Evolutionary conservation across 2,329 filamentous ascomycete genomes (phyloP), one percentile per base, ranked within the genome.

Genomic region (Dothistroma septosporum): DNA sequence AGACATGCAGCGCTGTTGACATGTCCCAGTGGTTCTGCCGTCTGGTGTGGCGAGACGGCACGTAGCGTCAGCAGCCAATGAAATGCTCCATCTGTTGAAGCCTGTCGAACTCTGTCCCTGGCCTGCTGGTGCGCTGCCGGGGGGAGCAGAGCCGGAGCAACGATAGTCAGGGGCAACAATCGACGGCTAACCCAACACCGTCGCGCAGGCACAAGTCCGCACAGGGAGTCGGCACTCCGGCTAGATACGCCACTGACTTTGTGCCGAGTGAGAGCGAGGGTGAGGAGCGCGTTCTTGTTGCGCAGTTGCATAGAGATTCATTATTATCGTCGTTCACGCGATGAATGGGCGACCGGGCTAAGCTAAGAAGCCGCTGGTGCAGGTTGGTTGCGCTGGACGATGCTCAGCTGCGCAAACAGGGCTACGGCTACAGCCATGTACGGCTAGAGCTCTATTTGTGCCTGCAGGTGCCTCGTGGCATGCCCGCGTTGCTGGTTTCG

Each of bases 381-480:
- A 50, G n/a, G n/a, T n/a, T 24, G 1, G 19, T 50, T 28, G 19
- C 19, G 12, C 19, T 24, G 21, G 47, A 50, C 19, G 21, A 24
- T 28, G 28, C 4, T 6, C 0, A 11, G 47, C 19, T 28, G 47
- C 6, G 24, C 24, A 28, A 28, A 28, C 24, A 28, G 3, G 24
- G 24, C 24, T 28, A 28, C 24, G 24, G 22, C 47, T 16, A 11
- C 5, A 32, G 28, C 12, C n/a, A n/a, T n/a, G n/a, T n/a, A n/a
- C n/a, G n/a, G 22, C 47, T 16, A 11, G 12, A 32, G 28, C 12
- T 19, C 10, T 12, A 21, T 24, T 4, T 19, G 47, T 24, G 21
- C 47, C 47, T 50, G 47, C 47, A 50, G 47, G 19, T 50, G 41
- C 47, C 47, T 31, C 47, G 47, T 50, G 47, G 47, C 47, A 50